Percentiles rank a stretch among this genome's conserved stretches.
phyloP scores from a whole-genome alignment of 139 green algal genomes.

The Coccomyxa sp. region DNA sequence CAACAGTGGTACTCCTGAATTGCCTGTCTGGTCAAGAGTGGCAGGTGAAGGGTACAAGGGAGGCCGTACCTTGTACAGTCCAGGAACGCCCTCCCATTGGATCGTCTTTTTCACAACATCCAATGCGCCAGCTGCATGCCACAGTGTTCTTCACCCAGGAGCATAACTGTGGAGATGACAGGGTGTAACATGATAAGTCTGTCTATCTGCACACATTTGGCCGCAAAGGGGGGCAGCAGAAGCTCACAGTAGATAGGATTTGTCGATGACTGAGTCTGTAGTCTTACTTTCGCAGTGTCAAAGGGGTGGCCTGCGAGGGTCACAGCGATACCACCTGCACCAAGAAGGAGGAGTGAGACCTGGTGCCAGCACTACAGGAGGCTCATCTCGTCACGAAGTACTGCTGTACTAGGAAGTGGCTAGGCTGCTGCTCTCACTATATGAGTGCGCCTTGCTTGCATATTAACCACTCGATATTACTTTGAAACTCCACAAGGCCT shows the following conservation, averaged over 20 bases:
- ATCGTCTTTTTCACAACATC: slow-evolving; percentile 90
- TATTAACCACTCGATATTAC: too few relatives aligned
- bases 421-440: too few relatives aligned
- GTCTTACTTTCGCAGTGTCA: slow-evolving; percentile 78
- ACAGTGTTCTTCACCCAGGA: background rate
- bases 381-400: too few relatives aligned
- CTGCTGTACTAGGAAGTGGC: too few relatives aligned
- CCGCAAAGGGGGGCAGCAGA: background rate
- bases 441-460: too few relatives aligned
- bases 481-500: too few relatives aligned
- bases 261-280: slow-evolving; percentile 80
- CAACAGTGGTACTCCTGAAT: too few relatives aligned
- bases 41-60: too few relatives aligned
- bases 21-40: too few relatives aligned
- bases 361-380: too few relatives aligned
- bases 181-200: background rate
- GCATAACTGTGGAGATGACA: background rate
- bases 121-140: slow-evolving; percentile 69
- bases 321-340: slow-evolving; percentile 81
- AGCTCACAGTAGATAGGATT: slow-evolving; percentile 89
- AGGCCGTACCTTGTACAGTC: slow-evolving; percentile 83
- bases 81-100: slow-evolving; percentile 80
- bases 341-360: too few relatives aligned
- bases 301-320: slow-evolving; percentile 87
- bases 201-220: too few relatives aligned